Evolutionary conservation across 345 rosid species (phyloP).

Genomic region (Gossypium bickii): DNA sequence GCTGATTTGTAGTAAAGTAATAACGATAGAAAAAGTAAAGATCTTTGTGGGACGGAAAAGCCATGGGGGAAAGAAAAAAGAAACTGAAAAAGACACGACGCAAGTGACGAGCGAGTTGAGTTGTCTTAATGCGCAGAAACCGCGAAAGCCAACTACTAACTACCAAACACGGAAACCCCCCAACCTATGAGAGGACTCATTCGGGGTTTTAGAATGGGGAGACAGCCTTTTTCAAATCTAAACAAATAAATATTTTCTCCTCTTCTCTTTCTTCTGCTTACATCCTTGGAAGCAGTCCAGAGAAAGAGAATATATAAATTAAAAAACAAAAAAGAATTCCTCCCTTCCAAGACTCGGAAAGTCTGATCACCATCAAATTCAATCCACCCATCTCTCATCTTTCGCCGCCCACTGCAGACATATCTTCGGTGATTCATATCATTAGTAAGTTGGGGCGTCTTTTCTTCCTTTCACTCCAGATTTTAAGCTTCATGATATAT

Average conservation of each 20-base stretch:
- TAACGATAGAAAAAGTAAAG: neutral
- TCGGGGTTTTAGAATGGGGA: neutral
- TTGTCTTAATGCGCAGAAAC: neutral
- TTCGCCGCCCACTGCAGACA: neutral
- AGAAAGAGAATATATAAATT: neutral
- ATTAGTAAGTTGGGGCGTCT: neutral
- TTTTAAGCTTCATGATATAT: neutral
- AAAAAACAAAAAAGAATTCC: neutral
- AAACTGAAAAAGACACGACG: neutral
- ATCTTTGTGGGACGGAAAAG: neutral
- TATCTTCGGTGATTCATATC: slow-evolving; percentile 6
- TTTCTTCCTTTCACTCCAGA: neutral
- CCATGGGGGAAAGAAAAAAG: neutral
- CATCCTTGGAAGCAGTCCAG: slow-evolving; percentile 4
- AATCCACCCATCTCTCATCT: neutral
- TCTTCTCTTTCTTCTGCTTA: neutral
- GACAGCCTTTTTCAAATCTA: neutral
- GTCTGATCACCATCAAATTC: neutral
- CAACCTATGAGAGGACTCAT: neutral
- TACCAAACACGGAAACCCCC: slow-evolving; percentile 15
- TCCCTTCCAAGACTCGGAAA: neutral
- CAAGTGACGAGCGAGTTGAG: neutral
- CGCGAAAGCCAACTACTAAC: slow-evolving; percentile 18
- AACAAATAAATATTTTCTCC: neutral
- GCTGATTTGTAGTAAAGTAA: neutral